These are phyloP conservation scores for Monilinia fructigena DNA, from an alignment of 2,329 filamentous ascomycete genomes.

Conservation along the genomic window DNA sequence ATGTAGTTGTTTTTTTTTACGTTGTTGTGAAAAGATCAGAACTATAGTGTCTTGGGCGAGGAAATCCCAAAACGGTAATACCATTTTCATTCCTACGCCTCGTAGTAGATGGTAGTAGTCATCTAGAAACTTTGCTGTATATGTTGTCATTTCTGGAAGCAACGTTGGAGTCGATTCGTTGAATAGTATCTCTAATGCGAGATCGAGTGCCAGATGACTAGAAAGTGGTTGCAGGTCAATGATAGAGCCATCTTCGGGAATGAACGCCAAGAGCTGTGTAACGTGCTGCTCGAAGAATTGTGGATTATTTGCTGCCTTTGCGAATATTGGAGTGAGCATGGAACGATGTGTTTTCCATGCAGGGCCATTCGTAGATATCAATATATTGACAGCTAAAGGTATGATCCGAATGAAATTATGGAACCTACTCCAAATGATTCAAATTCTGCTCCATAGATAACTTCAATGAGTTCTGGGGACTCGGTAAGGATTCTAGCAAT, in stretches of 20 bases:
- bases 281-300: not conserved
- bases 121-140: not conserved
- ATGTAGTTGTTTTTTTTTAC: not conserved
- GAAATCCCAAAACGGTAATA: slow-evolving; percentile 13
- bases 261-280: not conserved
- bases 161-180: slow-evolving; percentile 47
- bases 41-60: not conserved
- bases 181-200: slow-evolving; percentile 61
- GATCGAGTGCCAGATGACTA: slow-evolving; percentile 51
- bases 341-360: slow-evolving; percentile 19
- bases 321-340: slow-evolving; percentile 8
- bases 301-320: not conserved
- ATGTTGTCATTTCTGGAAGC: not conserved
- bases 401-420: slow-evolving; percentile 45
- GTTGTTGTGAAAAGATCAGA: slow-evolving; percentile 9
- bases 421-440: slow-evolving; percentile 47
- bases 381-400: not conserved
- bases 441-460: slow-evolving; percentile 22
- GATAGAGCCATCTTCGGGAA: slow-evolving; percentile 18
- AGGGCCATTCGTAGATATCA: slow-evolving; percentile 11
- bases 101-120: slow-evolving; percentile 2
- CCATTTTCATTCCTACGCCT: slow-evolving; percentile 10
- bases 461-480: slow-evolving; percentile 23
- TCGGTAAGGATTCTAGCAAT: slow-evolving; percentile 25
- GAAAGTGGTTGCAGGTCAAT: slow-evolving; percentile 17